phyloP scores from a whole-genome alignment of 148 eudicot species.

The Talinum fruticosum region DNA sequence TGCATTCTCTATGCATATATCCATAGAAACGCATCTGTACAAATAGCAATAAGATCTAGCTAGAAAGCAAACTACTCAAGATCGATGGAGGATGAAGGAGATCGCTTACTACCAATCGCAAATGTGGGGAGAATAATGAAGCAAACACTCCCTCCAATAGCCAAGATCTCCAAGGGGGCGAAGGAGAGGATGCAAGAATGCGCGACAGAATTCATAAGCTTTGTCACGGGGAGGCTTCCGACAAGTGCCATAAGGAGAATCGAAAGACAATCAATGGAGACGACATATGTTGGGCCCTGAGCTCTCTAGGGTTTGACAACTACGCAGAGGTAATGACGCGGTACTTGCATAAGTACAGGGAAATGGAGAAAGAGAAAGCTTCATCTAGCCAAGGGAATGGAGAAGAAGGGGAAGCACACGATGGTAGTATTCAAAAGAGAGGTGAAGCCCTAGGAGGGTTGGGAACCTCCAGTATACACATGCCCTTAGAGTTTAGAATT shows the following conservation, averaged over 20 bases:
- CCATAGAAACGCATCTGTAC: not conserved
- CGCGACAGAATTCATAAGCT: slow-evolving; percentile 53
- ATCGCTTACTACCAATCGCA: slow-evolving; percentile 45
- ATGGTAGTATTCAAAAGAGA: not conserved
- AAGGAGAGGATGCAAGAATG: slow-evolving; percentile 58
- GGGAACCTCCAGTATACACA: not conserved
- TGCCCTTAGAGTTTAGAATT: slow-evolving; percentile 26
- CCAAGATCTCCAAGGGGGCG: slow-evolving; percentile 59
- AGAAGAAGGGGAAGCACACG: not conserved
- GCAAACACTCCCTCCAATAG: slow-evolving; percentile 41
- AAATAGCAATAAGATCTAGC: not conserved
- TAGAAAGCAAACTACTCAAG: not conserved
- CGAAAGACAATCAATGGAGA: slow-evolving; percentile 62
- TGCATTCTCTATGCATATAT: too few species aligned
- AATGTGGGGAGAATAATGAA: slow-evolving; percentile 61
- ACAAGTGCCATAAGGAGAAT: slow-evolving; percentile 64
- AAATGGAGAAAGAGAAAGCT: slow-evolving; percentile 39
- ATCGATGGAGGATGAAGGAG: slow-evolving; percentile 34
- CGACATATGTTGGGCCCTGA: slow-evolving; percentile 54
- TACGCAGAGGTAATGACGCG: slow-evolving; percentile 37
- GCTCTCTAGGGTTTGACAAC: slow-evolving; percentile 52
- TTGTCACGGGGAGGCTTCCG: slow-evolving; percentile 51
- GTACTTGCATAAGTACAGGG: slow-evolving; percentile 44
- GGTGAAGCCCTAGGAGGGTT: not conserved
- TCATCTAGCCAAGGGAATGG: slow-evolving; percentile 15